phyloP scores from a whole-genome alignment of 2,329 filamentous ascomycete genomes.

The Pezicula rhizophila region DNA sequence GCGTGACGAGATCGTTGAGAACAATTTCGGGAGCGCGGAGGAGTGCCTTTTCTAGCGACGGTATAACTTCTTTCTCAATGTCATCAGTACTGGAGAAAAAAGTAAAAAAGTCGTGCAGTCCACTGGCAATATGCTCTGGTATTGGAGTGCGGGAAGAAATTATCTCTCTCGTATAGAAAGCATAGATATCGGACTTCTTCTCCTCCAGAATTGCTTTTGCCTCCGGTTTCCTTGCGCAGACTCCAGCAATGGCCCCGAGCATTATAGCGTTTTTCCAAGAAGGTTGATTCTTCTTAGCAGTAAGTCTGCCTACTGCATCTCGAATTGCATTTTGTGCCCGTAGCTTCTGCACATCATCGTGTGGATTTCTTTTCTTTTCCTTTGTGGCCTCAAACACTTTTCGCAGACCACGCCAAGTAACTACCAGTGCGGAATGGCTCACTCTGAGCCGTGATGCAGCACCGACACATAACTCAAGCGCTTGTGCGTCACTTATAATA shows the following conservation, averaged over 20 bases:
- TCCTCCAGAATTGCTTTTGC: conserved; percentile 56
- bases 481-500: conserved; percentile 62
- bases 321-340: conserved; percentile 16
- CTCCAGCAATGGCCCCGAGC: conserved; percentile 81
- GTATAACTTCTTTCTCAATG: conserved; percentile 67
- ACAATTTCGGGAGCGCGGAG: conserved; percentile 87
- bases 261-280: conserved; percentile 67
- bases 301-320: conserved; percentile 59
- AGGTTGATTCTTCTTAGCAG: conserved; percentile 59
- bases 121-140: conserved; percentile 64
- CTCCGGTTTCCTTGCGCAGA: conserved; percentile 65
- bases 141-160: conserved; percentile 70
- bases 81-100: conserved; percentile 70
- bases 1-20: conserved; percentile 69
- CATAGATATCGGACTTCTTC: conserved; percentile 67
- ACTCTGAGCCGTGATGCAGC: conserved; percentile 58
- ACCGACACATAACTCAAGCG: conserved; percentile 71
- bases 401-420: conserved; percentile 74
- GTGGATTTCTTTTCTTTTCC: conserved; percentile 43
- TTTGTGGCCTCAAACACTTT: conserved; percentile 56
- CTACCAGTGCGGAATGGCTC: conserved; percentile 65
- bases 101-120: conserved; percentile 75
- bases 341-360: conserved; percentile 29
- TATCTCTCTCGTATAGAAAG: conserved; percentile 81
- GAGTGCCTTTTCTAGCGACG: conserved; percentile 81